Base-by-base conservation (phyloP, 352 stramenopile genomes). In the Thraustochytrium striatum region DNA sequence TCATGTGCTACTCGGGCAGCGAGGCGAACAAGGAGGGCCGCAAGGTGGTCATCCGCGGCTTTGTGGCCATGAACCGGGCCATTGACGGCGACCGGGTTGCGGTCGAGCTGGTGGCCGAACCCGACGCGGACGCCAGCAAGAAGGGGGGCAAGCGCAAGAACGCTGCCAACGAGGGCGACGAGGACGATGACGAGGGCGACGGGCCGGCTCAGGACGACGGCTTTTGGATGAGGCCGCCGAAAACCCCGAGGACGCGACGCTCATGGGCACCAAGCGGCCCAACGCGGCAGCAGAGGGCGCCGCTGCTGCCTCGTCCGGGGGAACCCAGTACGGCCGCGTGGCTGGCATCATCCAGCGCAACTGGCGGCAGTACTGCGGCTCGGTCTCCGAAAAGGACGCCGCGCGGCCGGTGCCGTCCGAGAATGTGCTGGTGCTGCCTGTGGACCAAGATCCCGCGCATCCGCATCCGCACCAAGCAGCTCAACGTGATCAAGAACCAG, bases 71-170 rank as follows among this genome's bases (percentile, higher is more conserved):
- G 41, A 99, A 99, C 85, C 90, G 96, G 53, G 95, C 94, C 3
- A 91, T 99, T 68, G 95, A 99, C 84, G 96, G 96, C 21, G 96
- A 99, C 85, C 82, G 97, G n/a, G 96, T 99, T 0, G 94, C 91
- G 0, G 93, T 99, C 78, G 88, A 97, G 79, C 78, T 98, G 57
- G 84, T 98, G 57, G 86, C 91, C 2, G 88, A 97, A 70, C 82
- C 83, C 8, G 79, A 91, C 38, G 97, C 92, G 92, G 82, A 89
- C 65, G 32, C 90, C 86, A 0, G 83, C 88, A 69, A 92, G 86
- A 87, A 90, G 19, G 86, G 84, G 2, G 61, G 90, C 65, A 82
- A 93, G 2, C 85, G 92, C 19, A 89, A 95, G 61, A 91, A 93
- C 72, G 84, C 85, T 0, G 85, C 84, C 0, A 83, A 88, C 8